Evolutionary conservation across 352 stramenopile species (phyloP).

Genomic region (Phytophthora hybrid): DNA sequence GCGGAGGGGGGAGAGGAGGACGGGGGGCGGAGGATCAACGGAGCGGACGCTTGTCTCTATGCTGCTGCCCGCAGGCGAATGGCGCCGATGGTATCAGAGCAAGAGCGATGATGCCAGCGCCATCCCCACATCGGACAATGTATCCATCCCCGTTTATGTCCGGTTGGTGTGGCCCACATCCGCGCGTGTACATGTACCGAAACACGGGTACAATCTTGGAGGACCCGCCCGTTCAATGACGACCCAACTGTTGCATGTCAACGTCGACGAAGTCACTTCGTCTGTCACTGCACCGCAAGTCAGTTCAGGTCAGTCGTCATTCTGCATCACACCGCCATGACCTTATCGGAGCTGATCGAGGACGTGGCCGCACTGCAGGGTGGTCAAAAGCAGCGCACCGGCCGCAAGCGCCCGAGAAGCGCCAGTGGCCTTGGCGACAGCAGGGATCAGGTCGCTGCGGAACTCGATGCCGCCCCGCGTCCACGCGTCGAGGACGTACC

Average conservation of each 20-base stretch:
- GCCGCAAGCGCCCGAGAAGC: constrained; percentile 25
- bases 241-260: constrained; percentile 25
- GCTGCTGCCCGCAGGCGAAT: constrained; percentile 12
- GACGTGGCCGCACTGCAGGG: constrained; percentile 18
- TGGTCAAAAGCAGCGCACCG: neutral
- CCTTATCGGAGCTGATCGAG: constrained; percentile 26
- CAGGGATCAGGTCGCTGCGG: neutral
- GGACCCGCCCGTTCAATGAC: constrained; percentile 12
- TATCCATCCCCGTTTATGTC: constrained; percentile 19
- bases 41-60: constrained; percentile 6
- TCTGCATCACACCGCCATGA: constrained; percentile 23
- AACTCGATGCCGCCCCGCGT: neutral
- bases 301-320: constrained; percentile 31
- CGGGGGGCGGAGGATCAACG: neutral
- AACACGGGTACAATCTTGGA: neutral
- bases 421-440: constrained; percentile 4
- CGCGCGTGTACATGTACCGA: constrained; percentile 7
- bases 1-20: neutral
- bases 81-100: constrained; percentile 20
- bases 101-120: constrained; percentile 14
- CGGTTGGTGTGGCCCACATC: neutral
- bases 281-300: constrained; percentile 26
- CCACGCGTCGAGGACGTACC: constrained; percentile 14
- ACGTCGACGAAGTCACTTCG: constrained; percentile 32
- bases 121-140: constrained; percentile 7